Percentiles rank a stretch among this genome's conserved stretches.
These are phyloP conservation scores for Cyberlindnera veronae DNA, from an alignment of 805 yeast species.

Conservation along the genomic window DNA sequence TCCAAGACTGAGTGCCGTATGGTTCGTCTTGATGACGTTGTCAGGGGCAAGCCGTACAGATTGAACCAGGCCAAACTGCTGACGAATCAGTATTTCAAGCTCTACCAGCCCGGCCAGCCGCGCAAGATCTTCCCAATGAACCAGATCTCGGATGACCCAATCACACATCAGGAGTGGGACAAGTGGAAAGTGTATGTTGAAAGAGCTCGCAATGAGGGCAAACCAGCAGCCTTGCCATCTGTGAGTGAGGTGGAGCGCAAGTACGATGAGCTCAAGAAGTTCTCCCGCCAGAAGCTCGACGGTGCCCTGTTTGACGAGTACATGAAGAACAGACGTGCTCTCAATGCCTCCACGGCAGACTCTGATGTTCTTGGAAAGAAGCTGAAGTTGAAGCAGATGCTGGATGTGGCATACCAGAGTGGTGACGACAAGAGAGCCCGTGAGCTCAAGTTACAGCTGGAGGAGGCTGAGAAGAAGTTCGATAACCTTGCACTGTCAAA, in stretches of 20 bases:
- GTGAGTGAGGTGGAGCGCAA: constrained; percentile 62
- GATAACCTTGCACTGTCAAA: constrained; percentile 32
- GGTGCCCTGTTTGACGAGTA: constrained; percentile 73
- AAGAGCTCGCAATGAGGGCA: constrained; percentile 42
- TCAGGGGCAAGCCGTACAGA: constrained; percentile 47
- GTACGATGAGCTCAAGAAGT: constrained; percentile 53
- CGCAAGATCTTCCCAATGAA: constrained; percentile 74
- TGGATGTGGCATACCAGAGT: constrained; percentile 63
- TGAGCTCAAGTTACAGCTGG: constrained; percentile 12
- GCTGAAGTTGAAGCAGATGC: constrained; percentile 65
- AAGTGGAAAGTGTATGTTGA: constrained; percentile 60
- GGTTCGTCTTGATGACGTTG: constrained; percentile 73
- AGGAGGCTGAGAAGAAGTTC: constrained; percentile 40
- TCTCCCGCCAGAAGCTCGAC: constrained; percentile 65
- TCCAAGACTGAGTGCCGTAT: constrained; percentile 71
- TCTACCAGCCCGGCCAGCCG: constrained; percentile 75
- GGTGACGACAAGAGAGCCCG: constrained; percentile 45
- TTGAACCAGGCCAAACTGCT: constrained; percentile 38
- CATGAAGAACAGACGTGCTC: constrained; percentile 66
- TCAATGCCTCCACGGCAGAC: constrained; percentile 55
- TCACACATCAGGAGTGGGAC: constrained; percentile 68
- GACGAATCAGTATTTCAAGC: constrained; percentile 59
- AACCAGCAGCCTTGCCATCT: constrained; percentile 49
- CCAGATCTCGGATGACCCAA: constrained; percentile 73
- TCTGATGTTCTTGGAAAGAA: constrained; percentile 76